Percentiles rank a stretch among this genome's conserved stretches.
phyloP scores from a whole-genome alignment of 192 early-diverging fungal species.

The Coemansia sp. region DNA sequence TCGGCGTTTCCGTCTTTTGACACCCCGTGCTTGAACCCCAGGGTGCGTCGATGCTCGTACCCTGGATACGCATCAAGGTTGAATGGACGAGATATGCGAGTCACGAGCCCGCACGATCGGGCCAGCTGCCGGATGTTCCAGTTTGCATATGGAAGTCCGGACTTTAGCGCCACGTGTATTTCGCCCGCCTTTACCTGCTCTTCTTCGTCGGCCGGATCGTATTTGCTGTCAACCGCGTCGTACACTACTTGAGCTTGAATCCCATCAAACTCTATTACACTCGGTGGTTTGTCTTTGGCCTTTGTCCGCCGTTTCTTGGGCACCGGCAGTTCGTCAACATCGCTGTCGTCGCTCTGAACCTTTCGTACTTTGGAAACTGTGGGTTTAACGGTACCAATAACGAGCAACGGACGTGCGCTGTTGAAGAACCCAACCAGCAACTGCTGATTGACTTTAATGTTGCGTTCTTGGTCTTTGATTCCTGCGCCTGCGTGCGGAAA shows the following conservation, averaged over 20 bases:
- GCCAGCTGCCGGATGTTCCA: conserved; percentile 84
- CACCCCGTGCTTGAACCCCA: conserved; percentile 86
- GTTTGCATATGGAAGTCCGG: conserved; percentile 77
- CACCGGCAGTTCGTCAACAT: background rate
- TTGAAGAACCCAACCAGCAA: conserved; percentile 64
- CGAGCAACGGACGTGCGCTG: conserved; percentile 56
- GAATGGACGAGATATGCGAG: conserved; percentile 63
- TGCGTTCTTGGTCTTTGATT: conserved; percentile 89
- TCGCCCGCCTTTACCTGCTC: conserved; percentile 44
- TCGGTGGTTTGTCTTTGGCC: background rate
- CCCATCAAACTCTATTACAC: conserved; percentile 40
- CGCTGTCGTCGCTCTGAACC: background rate
- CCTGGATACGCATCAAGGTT: conserved; percentile 67
- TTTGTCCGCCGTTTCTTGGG: conserved; percentile 11
- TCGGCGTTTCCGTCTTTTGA: conserved; percentile 76
- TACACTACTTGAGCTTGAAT: conserved; percentile 30
- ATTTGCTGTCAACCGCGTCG: conserved; percentile 11
- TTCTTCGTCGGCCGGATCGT: background rate
- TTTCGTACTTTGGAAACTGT: background rate
- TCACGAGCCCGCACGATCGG: conserved; percentile 60
- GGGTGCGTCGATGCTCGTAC: conserved; percentile 90
- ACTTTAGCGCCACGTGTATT: conserved; percentile 84
- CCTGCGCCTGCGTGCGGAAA: conserved; percentile 93
- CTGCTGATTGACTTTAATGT: conserved; percentile 76
- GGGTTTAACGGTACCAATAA: conserved; percentile 14